phyloP scores from a whole-genome alignment of 2,329 filamentous ascomycete species.

The Fusarium sp. region DNA sequence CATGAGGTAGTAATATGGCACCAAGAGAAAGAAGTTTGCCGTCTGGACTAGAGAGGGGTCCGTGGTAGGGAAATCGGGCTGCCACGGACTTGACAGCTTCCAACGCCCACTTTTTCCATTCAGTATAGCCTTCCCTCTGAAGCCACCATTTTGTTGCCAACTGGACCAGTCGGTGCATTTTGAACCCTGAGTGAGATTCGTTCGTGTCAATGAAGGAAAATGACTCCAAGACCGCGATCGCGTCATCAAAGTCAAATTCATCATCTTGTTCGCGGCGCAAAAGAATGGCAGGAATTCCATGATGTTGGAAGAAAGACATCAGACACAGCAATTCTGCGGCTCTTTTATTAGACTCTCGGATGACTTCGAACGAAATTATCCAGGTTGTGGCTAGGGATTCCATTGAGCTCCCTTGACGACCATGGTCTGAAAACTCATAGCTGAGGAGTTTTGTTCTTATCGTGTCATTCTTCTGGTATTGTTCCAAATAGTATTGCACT shows the following conservation, averaged over 20 bases:
- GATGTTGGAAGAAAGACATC: constrained; percentile 3
- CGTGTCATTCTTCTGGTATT: background rate
- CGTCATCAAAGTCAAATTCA: background rate
- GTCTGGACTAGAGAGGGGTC: too few relatives aligned
- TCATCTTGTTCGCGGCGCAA: background rate
- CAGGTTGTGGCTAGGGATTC: constrained; percentile 3
- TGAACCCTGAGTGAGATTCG: background rate
- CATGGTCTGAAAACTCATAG: constrained; percentile 7
- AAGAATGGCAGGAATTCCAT: background rate
- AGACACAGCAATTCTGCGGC: background rate
- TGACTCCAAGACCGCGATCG: background rate
- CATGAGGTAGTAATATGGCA: background rate
- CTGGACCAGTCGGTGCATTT: constrained; percentile 4
- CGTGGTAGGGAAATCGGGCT: background rate
- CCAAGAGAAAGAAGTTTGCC: too few relatives aligned
- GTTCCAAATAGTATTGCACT: background rate
- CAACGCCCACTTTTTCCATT: background rate
- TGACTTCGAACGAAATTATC: background rate
- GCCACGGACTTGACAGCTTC: background rate
- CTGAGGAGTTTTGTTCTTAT: background rate
- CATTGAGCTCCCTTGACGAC: constrained; percentile 1
- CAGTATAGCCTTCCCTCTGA: background rate
- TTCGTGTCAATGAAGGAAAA: background rate
- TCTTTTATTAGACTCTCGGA: background rate
- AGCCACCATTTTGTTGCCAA: constrained; percentile 2